Evolutionary conservation across 2,329 filamentous ascomycete genomes (phyloP).

Genomic region (Dryadomyces sulphureus): DNA sequence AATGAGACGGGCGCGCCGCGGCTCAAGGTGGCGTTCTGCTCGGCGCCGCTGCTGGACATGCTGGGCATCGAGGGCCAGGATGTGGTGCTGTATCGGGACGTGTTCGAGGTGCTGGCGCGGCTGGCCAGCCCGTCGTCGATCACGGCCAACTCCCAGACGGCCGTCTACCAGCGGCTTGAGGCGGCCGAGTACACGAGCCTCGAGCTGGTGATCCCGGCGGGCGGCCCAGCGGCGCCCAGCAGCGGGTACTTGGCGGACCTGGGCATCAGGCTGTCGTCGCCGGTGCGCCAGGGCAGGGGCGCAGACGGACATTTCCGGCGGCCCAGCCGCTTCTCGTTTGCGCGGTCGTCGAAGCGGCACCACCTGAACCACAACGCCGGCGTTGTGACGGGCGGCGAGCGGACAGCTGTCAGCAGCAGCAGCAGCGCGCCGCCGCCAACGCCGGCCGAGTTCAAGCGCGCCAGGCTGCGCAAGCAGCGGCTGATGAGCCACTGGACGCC

Average conservation of each 20-base stretch:
- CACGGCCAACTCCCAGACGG: conserved; percentile 27
- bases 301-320: conserved; percentile 1
- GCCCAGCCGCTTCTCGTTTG: conserved; percentile 3
- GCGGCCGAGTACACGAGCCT: conserved; percentile 11
- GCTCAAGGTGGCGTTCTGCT: conserved; percentile 28
- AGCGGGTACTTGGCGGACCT: conserved; percentile 5
- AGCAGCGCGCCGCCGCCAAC: too few species aligned
- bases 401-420: background rate
- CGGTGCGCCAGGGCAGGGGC: background rate
- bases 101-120: conserved; percentile 39
- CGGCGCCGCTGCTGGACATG: conserved; percentile 24
- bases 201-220: conserved; percentile 9
- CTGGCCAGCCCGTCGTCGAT: conserved; percentile 27
- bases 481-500: conserved; percentile 21
- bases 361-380: background rate
- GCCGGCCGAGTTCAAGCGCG: too few species aligned
- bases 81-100: conserved; percentile 29
- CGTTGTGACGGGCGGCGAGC: background rate
- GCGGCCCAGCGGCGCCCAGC: background rate
- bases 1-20: conserved; percentile 11
- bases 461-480: conserved; percentile 5
- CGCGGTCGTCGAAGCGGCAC: background rate
- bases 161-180: conserved; percentile 24
- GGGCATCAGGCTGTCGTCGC: conserved; percentile 7
- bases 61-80: conserved; percentile 25